Base-by-base conservation (phyloP, 768 basidiomycete species). In the Panus rudis region DNA sequence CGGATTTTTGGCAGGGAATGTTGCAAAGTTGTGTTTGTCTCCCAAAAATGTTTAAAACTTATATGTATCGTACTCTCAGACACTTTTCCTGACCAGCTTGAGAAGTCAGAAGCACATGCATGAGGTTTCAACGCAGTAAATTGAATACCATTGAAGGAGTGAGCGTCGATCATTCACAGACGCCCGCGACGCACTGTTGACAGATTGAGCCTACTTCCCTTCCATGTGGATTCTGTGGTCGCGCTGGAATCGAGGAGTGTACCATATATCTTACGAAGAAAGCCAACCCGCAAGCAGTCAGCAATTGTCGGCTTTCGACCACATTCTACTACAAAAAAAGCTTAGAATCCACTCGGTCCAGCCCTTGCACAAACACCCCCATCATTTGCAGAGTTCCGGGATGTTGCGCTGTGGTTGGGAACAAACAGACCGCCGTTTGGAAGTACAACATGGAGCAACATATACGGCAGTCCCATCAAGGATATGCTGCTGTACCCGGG, bases 391-490 rank as follows among this genome's bases (percentile, higher is more conserved):
- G 17, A 1, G 37, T 62, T 14, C 54, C 54, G 37, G 37, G 40
- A 3, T 46, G 48, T 23, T n/a, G 19, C 13, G 25, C 22, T 10
- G 28, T 19, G n/a, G 27, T 24, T 23, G 28, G 23, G 4, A 25
- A 33, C 20, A 11, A 20, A 8, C 11, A 20, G 1, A 50, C 53
- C 2, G 45, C 53, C 1, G 54, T 60, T 17, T 64, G 61, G 61
- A 62, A 60, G 44, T 62, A 61, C 41, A 62, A 63, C 39, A 55
- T 61, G 26, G 31, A 19, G 13, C 37, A 35, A 1, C 60, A 63
- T 44, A 54, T 61, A 24, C 19, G 24, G n/a, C 47, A 50, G 13
- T 21, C 37, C 17, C 62, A 63, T 47, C 50, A 48, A 3, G 42
- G 41, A 3, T 59, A 50, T 20, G 24, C 41, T 13, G 7, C 41